These are phyloP conservation scores for Leucocoprinus leucothites DNA, from an alignment of 768 basidiomycete genomes.

Conservation along the genomic window DNA sequence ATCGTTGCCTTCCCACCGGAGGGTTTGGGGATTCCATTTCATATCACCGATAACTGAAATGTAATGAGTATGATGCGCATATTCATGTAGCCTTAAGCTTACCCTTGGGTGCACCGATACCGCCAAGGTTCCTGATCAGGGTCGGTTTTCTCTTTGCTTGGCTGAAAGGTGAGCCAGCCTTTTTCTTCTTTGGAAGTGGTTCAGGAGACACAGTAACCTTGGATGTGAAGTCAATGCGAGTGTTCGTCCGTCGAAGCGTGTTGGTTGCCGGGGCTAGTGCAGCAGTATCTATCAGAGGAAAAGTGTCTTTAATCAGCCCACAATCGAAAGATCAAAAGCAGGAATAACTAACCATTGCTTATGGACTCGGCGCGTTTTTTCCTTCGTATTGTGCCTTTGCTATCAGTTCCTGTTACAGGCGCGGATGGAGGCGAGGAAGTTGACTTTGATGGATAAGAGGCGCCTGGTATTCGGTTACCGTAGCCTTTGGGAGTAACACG, in stretches of 20 bases:
- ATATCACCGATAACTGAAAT: constrained; percentile 88
- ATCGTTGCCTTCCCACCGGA: constrained; percentile 98
- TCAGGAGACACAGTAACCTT: constrained; percentile 29
- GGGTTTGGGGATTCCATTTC: constrained; percentile 90
- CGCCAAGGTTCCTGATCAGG: constrained; percentile 81
- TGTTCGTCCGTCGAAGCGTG: constrained; percentile 53
- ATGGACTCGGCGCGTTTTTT: constrained; percentile 48
- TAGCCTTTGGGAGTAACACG: constrained; percentile 72
- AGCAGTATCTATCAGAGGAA: constrained; percentile 18
- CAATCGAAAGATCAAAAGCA: background rate
- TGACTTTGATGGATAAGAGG: constrained; percentile 39
- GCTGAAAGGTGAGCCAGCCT: constrained; percentile 39
- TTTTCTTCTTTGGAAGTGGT: constrained; percentile 52
- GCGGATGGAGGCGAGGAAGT: constrained; percentile 15
- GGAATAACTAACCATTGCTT: constrained; percentile 37
- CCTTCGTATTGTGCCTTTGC: constrained; percentile 54
- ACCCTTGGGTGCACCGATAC: constrained; percentile 72
- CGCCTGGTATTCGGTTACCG: constrained; percentile 60
- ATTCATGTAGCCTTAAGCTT: constrained; percentile 18
- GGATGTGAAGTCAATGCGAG: constrained; percentile 50
- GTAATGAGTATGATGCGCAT: constrained; percentile 12
- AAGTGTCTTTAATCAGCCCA: constrained; percentile 12
- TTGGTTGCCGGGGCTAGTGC: constrained; percentile 44
- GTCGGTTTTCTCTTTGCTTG: constrained; percentile 72
- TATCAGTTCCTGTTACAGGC: constrained; percentile 34